Percentiles rank a stretch among this genome's conserved stretches.
These are phyloP conservation scores for Pythium pectinolyticum DNA, from an alignment of 352 stramenopile species.

Conservation along the genomic window DNA sequence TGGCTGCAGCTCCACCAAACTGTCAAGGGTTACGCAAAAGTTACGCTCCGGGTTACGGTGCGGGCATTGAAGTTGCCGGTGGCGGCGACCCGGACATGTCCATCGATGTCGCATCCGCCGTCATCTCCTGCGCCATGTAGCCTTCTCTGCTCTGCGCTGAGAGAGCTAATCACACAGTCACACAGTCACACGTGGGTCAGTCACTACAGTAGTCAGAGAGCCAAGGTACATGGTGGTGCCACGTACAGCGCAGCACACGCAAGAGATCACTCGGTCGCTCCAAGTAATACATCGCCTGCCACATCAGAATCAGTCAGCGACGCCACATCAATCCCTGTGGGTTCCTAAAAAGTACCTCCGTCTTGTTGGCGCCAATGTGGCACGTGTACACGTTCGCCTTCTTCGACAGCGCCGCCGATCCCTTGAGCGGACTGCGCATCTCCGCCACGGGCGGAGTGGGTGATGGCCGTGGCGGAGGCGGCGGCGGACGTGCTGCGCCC, in stretches of 20 bases:
- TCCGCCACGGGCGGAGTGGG: neutral
- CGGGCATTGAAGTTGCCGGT: neutral
- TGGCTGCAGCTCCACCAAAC: neutral
- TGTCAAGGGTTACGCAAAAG: neutral
- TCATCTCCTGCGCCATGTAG: slow-evolving; percentile 20
- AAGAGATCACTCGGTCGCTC: slow-evolving; percentile 60
- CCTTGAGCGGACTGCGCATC: slow-evolving; percentile 25
- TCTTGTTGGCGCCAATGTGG: slow-evolving; percentile 73
- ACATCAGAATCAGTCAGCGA: neutral
- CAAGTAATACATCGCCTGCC: slow-evolving; percentile 71
- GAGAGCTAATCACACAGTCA: slow-evolving; percentile 34
- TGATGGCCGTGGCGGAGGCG: slow-evolving; percentile 5
- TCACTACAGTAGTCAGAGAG: neutral
- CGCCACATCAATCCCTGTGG: neutral
- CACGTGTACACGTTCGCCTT: slow-evolving; percentile 66
- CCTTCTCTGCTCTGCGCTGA: slow-evolving; percentile 61
- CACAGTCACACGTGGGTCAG: neutral
- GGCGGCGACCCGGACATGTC: neutral
- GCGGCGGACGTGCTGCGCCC: slow-evolving; percentile 14
- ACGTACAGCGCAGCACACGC: slow-evolving; percentile 56
- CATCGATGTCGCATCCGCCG: neutral
- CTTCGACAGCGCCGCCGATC: slow-evolving; percentile 42
- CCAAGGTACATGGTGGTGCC: neutral
- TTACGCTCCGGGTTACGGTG: neutral
- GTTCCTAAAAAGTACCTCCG: slow-evolving; percentile 39